These are phyloP conservation scores for Amauroascus verrucosus DNA, from an alignment of 2,329 filamentous ascomycete genomes.

Conservation along the genomic window DNA sequence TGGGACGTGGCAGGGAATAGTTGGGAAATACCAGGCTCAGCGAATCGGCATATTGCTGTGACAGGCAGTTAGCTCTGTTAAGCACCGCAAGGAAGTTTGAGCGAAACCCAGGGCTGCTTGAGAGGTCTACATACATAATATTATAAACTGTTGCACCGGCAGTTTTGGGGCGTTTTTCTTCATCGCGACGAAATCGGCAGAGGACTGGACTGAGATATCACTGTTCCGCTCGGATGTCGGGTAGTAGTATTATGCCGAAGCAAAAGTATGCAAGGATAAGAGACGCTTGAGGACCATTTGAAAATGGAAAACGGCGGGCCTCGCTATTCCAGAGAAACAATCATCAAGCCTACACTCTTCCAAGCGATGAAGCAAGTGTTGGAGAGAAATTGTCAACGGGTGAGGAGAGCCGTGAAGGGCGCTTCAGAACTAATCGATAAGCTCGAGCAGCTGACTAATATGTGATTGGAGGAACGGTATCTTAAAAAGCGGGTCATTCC, in stretches of 20 bases:
- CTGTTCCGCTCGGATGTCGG: background rate
- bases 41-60: conserved; percentile 64
- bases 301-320: background rate
- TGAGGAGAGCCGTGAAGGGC: background rate
- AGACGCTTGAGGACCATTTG: background rate
- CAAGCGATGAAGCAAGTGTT: too few species aligned
- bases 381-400: too few species aligned
- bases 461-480: background rate
- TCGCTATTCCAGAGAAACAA: background rate
- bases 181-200: background rate
- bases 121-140: conserved; percentile 52
- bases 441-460: conserved; percentile 2
- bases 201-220: background rate
- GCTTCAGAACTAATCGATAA: background rate
- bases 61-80: background rate
- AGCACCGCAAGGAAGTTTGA: too few species aligned
- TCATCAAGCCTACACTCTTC: background rate
- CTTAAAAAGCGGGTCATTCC: conserved; percentile 6
- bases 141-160: conserved; percentile 65
- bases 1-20: conserved; percentile 25
- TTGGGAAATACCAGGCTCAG: conserved; percentile 48
- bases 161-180: conserved; percentile 41
- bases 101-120: background rate
- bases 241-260: conserved; percentile 4
- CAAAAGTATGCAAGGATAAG: background rate